Conservation (phyloP, 129 eudicot genomes). For the Artemisia argyi region DNA sequence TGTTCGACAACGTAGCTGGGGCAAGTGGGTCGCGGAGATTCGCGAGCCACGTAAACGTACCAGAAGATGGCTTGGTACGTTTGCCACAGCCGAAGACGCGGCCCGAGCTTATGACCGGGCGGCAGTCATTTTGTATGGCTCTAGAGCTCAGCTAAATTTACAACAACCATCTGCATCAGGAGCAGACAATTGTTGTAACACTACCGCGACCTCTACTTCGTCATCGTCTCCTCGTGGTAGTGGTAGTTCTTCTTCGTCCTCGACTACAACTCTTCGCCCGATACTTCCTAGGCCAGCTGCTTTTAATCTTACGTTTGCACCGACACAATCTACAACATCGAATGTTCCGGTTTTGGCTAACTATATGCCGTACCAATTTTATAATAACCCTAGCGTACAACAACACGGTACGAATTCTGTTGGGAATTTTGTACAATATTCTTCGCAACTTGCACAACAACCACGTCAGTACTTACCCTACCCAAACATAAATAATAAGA, state of each 20-base stretch:
- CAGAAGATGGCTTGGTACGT: constrained; percentile 81
- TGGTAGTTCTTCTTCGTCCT: constrained; percentile 40
- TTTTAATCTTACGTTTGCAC: constrained; percentile 37
- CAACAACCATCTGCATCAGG: constrained; percentile 42
- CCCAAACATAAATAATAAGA: constrained; percentile 15
- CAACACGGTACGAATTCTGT: constrained; percentile 25
- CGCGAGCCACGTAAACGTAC: constrained; percentile 83
- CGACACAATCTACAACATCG: constrained; percentile 23
- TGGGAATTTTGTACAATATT: constrained; percentile 26
- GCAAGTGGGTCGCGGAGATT: constrained; percentile 89
- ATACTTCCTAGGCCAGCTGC: constrained; percentile 68
- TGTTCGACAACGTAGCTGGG: constrained; percentile 90
- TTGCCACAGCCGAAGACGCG: constrained; percentile 85
- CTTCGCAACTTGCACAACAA: constrained; percentile 36
- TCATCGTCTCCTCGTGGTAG: constrained; percentile 22
- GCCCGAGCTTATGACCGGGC: constrained; percentile 89
- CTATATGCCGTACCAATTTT: constrained; percentile 42
- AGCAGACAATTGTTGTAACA: not conserved
- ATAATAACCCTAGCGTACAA: constrained; percentile 45
- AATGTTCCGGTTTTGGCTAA: constrained; percentile 16
- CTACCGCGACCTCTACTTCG: not conserved
- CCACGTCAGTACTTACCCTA: constrained; percentile 25
- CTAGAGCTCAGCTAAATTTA: constrained; percentile 76
- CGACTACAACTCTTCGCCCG: constrained; percentile 60
- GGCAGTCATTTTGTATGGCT: constrained; percentile 63